Conservation (phyloP, 169 alveolate species). For the Babesia bigemina region DNA sequence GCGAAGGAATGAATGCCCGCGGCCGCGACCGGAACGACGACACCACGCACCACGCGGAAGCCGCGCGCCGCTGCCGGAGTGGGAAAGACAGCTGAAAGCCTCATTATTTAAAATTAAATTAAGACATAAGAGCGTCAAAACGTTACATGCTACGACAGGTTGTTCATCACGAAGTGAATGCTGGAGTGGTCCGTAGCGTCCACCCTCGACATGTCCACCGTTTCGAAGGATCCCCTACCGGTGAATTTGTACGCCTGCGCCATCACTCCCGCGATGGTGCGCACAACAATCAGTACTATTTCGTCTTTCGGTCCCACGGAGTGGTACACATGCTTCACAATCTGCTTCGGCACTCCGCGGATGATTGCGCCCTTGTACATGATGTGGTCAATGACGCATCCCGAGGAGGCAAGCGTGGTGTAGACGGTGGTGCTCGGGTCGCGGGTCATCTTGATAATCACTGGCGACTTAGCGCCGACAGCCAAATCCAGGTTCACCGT, state of each 20-base stretch:
- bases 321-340: slow-evolving; percentile 55
- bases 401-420: slow-evolving; percentile 51
- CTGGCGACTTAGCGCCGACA: neutral
- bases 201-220: slow-evolving; percentile 10
- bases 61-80: neutral
- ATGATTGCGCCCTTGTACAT: slow-evolving; percentile 33
- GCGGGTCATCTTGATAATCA: slow-evolving; percentile 30
- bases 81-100: too few species aligned
- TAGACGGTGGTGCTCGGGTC: slow-evolving; percentile 46
- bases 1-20: neutral
- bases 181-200: slow-evolving; percentile 31
- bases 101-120: too few species aligned
- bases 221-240: slow-evolving; percentile 28
- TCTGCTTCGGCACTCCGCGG: slow-evolving; percentile 55
- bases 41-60: slow-evolving; percentile 13
- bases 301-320: slow-evolving; percentile 24
- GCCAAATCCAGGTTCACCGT: slow-evolving; percentile 32
- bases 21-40: neutral
- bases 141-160: neutral
- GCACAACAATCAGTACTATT: slow-evolving; percentile 34
- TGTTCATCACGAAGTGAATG: slow-evolving; percentile 1
- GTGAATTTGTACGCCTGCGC: slow-evolving; percentile 42
- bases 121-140: too few species aligned
- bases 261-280: slow-evolving; percentile 12
- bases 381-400: slow-evolving; percentile 47